Conservation (phyloP, 495 filamentous ascomycete genomes). For the Elasticomyces elasticus region DNA sequence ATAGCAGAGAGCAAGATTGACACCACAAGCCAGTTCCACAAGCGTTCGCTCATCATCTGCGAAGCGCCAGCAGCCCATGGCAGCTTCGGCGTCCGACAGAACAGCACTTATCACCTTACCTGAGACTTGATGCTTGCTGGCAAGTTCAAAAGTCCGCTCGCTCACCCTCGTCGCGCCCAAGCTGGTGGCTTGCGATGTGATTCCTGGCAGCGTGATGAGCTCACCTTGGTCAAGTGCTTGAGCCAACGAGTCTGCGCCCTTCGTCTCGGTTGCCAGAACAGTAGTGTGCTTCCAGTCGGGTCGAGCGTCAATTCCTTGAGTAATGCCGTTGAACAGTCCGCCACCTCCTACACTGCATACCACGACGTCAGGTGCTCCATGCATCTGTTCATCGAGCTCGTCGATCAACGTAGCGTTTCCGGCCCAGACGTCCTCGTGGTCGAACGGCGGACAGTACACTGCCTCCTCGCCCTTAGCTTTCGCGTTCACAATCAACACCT, state of each 20-base stretch:
- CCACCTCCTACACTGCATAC: slow-evolving; percentile 85
- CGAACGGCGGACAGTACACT: slow-evolving; percentile 89
- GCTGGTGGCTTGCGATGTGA: slow-evolving; percentile 72
- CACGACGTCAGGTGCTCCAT: slow-evolving; percentile 49
- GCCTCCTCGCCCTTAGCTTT: slow-evolving; percentile 33
- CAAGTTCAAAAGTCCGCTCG: slow-evolving; percentile 57
- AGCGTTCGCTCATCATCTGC: slow-evolving; percentile 73
- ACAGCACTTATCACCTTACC: slow-evolving; percentile 54
- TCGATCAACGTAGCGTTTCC: slow-evolving; percentile 64
- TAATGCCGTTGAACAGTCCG: slow-evolving; percentile 70
- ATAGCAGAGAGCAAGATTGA: slow-evolving; percentile 46
- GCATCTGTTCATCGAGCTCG: slow-evolving; percentile 57
- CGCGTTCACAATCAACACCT: slow-evolving; percentile 43
- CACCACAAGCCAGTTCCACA: slow-evolving; percentile 77
- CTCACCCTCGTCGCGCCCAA: slow-evolving; percentile 70
- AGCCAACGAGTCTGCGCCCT: slow-evolving; percentile 64
- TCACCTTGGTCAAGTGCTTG: slow-evolving; percentile 48
- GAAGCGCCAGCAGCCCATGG: slow-evolving; percentile 60
- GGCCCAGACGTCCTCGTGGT: slow-evolving; percentile 75
- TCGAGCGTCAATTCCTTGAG: slow-evolving; percentile 53
- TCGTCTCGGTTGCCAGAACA: slow-evolving; percentile 74
- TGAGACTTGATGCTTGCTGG: slow-evolving; percentile 26
- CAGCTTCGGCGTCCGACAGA: slow-evolving; percentile 70
- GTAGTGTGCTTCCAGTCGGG: slow-evolving; percentile 33
- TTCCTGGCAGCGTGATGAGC: slow-evolving; percentile 48